A percentile compares a stretch with the other conserved stretches of the same genome.
Conservation (phyloP, 768 basidiomycete genomes). For the Termitomyces sp. region DNA sequence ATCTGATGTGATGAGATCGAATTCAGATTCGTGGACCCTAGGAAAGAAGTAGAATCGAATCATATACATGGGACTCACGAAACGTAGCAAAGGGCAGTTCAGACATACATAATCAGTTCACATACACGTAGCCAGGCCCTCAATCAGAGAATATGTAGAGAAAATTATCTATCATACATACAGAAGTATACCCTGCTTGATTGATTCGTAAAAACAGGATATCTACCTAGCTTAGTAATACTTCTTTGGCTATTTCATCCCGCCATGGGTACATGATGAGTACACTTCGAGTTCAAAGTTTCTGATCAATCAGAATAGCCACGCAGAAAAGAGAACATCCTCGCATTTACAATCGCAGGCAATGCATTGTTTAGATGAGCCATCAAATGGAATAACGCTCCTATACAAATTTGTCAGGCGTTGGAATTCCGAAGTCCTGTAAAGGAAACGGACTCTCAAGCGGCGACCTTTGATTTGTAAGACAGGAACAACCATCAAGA, state of each 20-base stretch:
- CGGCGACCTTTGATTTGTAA: constrained; percentile 43
- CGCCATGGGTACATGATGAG: not conserved
- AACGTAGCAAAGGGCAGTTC: too few relatives aligned
- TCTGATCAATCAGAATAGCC: not conserved
- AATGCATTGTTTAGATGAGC: too few relatives aligned
- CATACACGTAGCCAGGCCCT: too few relatives aligned
- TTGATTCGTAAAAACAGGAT: not conserved
- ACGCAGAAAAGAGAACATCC: not conserved
- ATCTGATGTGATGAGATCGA: too few relatives aligned
- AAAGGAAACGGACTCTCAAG: constrained; percentile 34
- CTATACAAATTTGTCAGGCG: constrained; percentile 1
- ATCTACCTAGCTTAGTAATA: not conserved
- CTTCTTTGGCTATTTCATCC: not conserved
- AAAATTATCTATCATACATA: not conserved
- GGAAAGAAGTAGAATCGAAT: too few relatives aligned
- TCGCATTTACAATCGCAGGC: too few relatives aligned
- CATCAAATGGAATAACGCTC: constrained; percentile 19
- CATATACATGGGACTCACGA: too few relatives aligned
- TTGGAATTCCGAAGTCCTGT: not conserved
- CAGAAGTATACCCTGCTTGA: not conserved
- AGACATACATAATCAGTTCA: too few relatives aligned
- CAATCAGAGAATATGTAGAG: too few relatives aligned
- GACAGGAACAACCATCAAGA: constrained; percentile 45
- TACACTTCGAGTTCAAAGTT: not conserved
- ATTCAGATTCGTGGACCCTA: too few relatives aligned